Percentiles rank a stretch among this genome's conserved stretches.
phyloP scores from a whole-genome alignment of 306 rosid genomes.

The Pterocarpus santalinus region DNA sequence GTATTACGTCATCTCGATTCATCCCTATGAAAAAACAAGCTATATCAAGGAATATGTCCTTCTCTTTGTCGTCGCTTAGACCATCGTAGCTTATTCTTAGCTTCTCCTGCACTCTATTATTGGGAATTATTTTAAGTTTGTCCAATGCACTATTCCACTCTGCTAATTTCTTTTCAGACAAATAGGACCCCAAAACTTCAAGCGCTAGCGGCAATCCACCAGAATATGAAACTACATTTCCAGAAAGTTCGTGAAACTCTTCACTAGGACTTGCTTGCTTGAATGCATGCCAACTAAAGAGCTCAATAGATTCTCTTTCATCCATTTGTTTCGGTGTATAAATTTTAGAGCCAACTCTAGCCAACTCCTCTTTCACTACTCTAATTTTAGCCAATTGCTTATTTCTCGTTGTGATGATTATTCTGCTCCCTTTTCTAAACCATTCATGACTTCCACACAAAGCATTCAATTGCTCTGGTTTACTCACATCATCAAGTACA shows the following conservation, averaged over 20 bases:
- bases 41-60: constrained; percentile 43
- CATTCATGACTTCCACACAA: constrained; percentile 33
- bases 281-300: constrained; percentile 51
- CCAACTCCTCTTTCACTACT: too few species aligned
- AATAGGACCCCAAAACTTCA: constrained; percentile 28
- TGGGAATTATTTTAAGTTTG: constrained; percentile 26
- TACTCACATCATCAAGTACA: constrained; percentile 41
- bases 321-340: background rate
- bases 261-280: constrained; percentile 1
- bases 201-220: constrained; percentile 45
- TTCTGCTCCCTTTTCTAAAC: constrained; percentile 35
- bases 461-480: constrained; percentile 1
- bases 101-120: constrained; percentile 3
- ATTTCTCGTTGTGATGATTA: constrained; percentile 41
- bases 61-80: background rate
- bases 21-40: constrained; percentile 39
- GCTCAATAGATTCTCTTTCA: constrained; percentile 32
- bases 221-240: background rate
- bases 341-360: too few species aligned
- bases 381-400: too few species aligned
- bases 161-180: background rate
- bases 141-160: constrained; percentile 28
- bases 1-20: constrained; percentile 7
- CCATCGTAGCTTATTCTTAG: constrained; percentile 39
- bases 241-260: background rate